Base-by-base conservation (phyloP, 2,329 filamentous ascomycete genomes). In the Epichloe uncinata region DNA sequence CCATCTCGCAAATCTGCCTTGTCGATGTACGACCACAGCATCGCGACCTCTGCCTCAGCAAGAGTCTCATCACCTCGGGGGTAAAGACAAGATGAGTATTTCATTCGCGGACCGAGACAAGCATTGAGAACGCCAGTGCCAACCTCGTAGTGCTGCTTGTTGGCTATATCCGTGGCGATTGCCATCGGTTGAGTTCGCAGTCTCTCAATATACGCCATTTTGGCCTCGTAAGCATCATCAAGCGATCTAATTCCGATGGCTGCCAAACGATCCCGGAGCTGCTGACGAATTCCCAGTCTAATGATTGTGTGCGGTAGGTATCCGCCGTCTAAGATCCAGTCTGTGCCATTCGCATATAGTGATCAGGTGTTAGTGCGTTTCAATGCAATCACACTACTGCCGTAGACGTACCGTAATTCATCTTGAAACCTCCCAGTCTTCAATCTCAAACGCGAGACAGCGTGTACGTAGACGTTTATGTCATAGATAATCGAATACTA, bases 141-240 rank as follows among this genome's bases (percentile, higher is more conserved):
- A 40, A 86, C 82, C 65, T 86, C 82, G 60, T 87, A 86, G 64
- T 86, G 82, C 70, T 86, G 82, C 57, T 75, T 68, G 61, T 86
- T 85, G 20, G 83, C 82, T 2, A 73, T 68, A 3, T 71, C 73
- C 1, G 81, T 84, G 62, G 83, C 78, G 56, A 85, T 74, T n/a
- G 82, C 83, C 54, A 86, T 85, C 11, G 81, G 81, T 36, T 74
- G 70, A 15, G 66, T 69, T 18, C 78, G 73, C n/a, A 85, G 69
- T 3, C 72, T 64, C 47, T 77, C 69, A 11, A 86, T 72, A 60
- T 82, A 85, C 22, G 67, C 66, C 75, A 84, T 81, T 62, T 85
- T 86, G 51, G 71, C 72, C 51, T 73, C 70, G 52, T 77, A 77
- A 15, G 71, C 72, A 26, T 72, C 69, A 49, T 69, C 66, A 3